Base-by-base conservation (phyloP, 192 early-diverging fungal species). In the Coemansia sp. region DNA sequence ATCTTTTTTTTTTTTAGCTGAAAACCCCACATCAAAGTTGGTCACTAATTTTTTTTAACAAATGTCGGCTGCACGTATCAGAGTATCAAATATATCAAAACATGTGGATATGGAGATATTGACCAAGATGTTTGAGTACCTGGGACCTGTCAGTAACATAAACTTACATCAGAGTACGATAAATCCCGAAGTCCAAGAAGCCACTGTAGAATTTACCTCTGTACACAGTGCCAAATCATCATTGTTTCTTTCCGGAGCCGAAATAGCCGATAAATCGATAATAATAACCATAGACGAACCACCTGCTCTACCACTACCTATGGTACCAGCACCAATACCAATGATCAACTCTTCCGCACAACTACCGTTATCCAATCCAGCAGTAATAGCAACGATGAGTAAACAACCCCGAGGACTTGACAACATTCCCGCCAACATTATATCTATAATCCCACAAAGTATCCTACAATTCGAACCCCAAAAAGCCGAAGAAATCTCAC, bases 401-500 rank as follows among this genome's bases (percentile, higher is more conserved):
- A 52, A 49, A 5, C 40, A 54, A 10, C 64, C 31, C n/a, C 66
- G 66, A 52, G 52, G 18, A 55, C 64, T 64, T 45, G 72, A 67
- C 36, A 69, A 71, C 25, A 73, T 85, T 52, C 79, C 83, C 5
- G 51, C 77, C 7, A 66, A 75, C 58, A 30, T 75, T 0, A 56
- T 48, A 7, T 82, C 84, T 1, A 60, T 76, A 36, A 80, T 87
- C 28, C 85, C 77, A 11, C 83, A 86, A 17, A 73, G 82, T 1
- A 73, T 86, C 10, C 66, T 85, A 34, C 84, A 86, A 17, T 72
- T 84, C 48, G 89, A 92, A 69, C 89, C 90, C 0, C 64, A 64
- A 6, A 87, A 88, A 61, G 88, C 89, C 0, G 89, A 93, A 34
- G 90, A 91, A 66, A 93, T 92, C 55, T 84, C 89, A 3, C 82